Evolutionary conservation across 2,329 filamentous ascomycete species (phyloP).

Genomic region (Colletotrichum navitas): DNA sequence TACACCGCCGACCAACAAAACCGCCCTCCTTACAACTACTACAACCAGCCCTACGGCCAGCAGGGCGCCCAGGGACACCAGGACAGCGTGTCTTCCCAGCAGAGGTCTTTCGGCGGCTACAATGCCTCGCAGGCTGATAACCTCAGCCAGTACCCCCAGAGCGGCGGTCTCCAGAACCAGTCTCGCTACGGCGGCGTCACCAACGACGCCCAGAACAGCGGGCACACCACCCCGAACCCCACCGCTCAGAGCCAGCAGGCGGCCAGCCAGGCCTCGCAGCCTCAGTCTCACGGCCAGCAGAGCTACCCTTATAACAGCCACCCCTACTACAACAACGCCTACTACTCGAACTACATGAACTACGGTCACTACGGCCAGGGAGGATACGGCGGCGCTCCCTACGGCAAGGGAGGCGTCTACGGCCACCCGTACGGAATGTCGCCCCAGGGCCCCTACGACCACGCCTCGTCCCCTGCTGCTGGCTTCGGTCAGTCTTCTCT

Average conservation of each 20-base stretch:
- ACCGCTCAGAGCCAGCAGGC: constrained; percentile 67
- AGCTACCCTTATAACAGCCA: constrained; percentile 67
- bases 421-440: constrained; percentile 69
- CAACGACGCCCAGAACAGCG: constrained; percentile 84
- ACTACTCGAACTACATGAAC: constrained; percentile 71
- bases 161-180: constrained; percentile 69
- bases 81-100: constrained; percentile 77
- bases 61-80: constrained; percentile 75
- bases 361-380: constrained; percentile 68
- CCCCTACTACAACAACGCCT: constrained; percentile 73
- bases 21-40: constrained; percentile 83
- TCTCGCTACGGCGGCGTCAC: constrained; percentile 69
- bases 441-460: constrained; percentile 69
- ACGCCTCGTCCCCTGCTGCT: constrained; percentile 64
- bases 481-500: constrained; percentile 67
- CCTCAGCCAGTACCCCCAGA: constrained; percentile 79
- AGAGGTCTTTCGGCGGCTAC: constrained; percentile 84
- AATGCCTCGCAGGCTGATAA: constrained; percentile 72
- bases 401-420: constrained; percentile 68
- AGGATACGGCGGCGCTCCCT: constrained; percentile 62
- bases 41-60: constrained; percentile 71
- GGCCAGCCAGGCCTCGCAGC: constrained; percentile 58
- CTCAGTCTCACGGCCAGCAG: constrained; percentile 60
- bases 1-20: constrained; percentile 82
- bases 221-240: constrained; percentile 91